Percentiles rank a stretch among this genome's conserved stretches.
These are phyloP conservation scores for Epichloe typhina DNA, from an alignment of 2,329 filamentous ascomycete species.

Conservation along the genomic window DNA sequence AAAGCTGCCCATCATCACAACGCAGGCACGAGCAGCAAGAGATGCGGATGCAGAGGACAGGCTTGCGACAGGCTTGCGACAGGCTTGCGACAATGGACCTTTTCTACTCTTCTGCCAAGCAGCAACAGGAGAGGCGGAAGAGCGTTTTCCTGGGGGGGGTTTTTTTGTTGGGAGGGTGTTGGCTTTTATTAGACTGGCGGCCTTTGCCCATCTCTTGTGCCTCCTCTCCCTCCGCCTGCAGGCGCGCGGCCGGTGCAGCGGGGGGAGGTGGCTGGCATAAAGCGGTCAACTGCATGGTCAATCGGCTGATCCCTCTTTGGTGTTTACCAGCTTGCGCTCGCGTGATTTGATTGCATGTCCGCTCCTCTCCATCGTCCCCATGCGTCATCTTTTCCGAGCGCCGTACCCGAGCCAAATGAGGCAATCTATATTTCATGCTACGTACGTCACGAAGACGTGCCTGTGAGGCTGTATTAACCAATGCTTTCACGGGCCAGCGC, in stretches of 20 bases:
- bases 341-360: no score
- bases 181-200: slow-evolving; percentile 1
- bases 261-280: neutral
- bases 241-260: neutral
- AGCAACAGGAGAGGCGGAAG: neutral
- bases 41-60: neutral
- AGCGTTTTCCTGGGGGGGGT: neutral
- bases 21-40: slow-evolving; percentile 5
- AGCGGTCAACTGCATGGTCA: neutral
- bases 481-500: no score
- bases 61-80: neutral
- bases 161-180: neutral
- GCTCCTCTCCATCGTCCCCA: no score
- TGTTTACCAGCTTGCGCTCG: no score
- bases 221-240: neutral
- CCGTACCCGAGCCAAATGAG: neutral
- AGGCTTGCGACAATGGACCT: neutral
- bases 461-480: no score
- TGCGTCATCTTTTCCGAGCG: neutral
- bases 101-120: neutral
- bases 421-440: neutral
- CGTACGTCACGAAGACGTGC: neutral
- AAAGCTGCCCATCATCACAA: slow-evolving; percentile 47
- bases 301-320: neutral
- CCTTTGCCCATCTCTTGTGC: neutral